Base-by-base conservation (phyloP, 2,329 filamentous ascomycete genomes). In the Colletotrichum sp. region DNA sequence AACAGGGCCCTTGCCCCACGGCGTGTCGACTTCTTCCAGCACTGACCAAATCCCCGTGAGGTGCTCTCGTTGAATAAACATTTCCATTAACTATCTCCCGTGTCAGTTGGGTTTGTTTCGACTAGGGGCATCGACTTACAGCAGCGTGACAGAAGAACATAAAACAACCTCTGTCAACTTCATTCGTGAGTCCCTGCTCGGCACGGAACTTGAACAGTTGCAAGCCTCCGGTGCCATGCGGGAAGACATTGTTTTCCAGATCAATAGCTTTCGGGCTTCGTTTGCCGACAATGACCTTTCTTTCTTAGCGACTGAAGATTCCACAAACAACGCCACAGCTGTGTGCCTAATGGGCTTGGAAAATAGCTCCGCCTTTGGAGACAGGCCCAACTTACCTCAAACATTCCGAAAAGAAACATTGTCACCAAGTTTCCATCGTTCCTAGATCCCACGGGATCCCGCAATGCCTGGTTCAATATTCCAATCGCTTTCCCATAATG, bases 91-190 rank as follows among this genome's bases (percentile, higher is more conserved):
- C 73, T 75, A 1, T 6, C 13, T 7, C 3, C 3, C 7, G 6
- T 2, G 31, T 70, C 5, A 66, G 47, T 18, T 11, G 24, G 1
- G 1, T 13, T 5, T 2, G 5, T 21, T 3, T 27, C 38, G 5
- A 15, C 4, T 4, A 8, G 13, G 4, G 4, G 5, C 18, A 31
- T 2, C 13, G 18, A 54, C 63, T 70, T 38, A 70, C 70, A 24
- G 70, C 70, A 33, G 70, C 66, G 21, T 73, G 70, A 15, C 69
- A 68, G 33, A 66, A 73, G 7, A 73, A 69, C 58, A 63, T 66
- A 27, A 75, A 69, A 12, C 43, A 33, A 13, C 54, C 64, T 27
- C 55, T 68, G 47, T 75, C 73, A 7, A 75, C 59, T 15, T 64
- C 61, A 15, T 72, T 73, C 1, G 66, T 47, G n/a, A 75, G 29